Percentiles rank a stretch among this genome's conserved stretches.
Conservation (phyloP, 2,329 filamentous ascomycete genomes). For the Exophiala phaeomuriformis region DNA sequence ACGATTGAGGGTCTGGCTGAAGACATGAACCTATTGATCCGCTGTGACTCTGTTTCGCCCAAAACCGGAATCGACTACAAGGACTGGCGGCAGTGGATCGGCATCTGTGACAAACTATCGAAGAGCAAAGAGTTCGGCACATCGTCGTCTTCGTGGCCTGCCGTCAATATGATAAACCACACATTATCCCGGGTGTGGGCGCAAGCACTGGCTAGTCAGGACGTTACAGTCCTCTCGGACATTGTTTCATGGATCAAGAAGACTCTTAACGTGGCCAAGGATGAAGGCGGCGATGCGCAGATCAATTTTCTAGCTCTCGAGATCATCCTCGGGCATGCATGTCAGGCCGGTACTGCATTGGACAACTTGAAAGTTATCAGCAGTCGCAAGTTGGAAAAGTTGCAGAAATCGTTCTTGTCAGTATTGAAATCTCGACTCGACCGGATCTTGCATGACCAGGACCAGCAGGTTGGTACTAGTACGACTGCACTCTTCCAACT, state of each 20-base stretch:
- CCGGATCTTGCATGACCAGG: background rate
- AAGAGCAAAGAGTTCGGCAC: background rate
- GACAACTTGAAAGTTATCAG: background rate
- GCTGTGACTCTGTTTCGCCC: constrained; percentile 4
- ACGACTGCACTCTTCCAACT: background rate
- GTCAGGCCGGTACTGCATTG: background rate
- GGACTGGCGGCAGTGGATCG: constrained; percentile 13
- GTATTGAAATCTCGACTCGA: constrained; percentile 1
- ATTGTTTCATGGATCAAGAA: constrained; percentile 1
- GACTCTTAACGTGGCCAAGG: background rate
- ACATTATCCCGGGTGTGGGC: constrained; percentile 3
- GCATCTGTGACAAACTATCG: constrained; percentile 1
- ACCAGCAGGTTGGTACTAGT: background rate
- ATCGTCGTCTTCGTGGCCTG: constrained; percentile 1
- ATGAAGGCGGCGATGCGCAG: background rate
- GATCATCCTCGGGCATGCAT: background rate
- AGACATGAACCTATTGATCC: constrained; percentile 8
- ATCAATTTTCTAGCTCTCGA: constrained; percentile 1
- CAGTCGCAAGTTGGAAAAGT: constrained; percentile 1
- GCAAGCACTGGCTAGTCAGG: background rate
- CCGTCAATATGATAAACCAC: constrained; percentile 3
- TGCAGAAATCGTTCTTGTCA: background rate
- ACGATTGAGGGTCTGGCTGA: constrained; percentile 1
- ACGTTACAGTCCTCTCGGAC: background rate
- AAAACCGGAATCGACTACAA: constrained; percentile 6